These are phyloP conservation scores for Tricholoma terreum DNA, from an alignment of 768 basidiomycete genomes.

Conservation along the genomic window DNA sequence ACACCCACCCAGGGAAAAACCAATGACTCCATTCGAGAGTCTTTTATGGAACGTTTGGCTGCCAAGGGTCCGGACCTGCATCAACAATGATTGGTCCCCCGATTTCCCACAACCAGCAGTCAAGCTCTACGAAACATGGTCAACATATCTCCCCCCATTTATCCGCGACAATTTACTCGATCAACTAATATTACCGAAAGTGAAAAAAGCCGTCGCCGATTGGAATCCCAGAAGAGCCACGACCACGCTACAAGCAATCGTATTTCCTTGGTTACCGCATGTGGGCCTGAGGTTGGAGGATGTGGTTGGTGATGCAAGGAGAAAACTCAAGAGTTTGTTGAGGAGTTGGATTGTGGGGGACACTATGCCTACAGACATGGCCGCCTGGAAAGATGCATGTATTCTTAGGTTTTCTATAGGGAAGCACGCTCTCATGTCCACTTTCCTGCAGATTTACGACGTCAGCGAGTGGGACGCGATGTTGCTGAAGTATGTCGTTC, in stretches of 20 bases:
- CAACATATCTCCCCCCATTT: constrained; percentile 82
- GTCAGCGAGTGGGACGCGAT: constrained; percentile 86
- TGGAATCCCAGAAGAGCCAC: constrained; percentile 69
- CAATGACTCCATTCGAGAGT: constrained; percentile 95
- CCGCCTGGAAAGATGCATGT: constrained; percentile 79
- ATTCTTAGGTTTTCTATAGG: neutral
- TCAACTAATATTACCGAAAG: constrained; percentile 92
- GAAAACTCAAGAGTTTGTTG: constrained; percentile 80
- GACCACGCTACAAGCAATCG: constrained; percentile 68
- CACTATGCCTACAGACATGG: constrained; percentile 70
- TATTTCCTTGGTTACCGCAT: constrained; percentile 96
- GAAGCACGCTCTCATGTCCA: constrained; percentile 1
- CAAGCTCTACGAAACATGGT: constrained; percentile 85
- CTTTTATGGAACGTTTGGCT: constrained; percentile 95
- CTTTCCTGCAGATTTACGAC: constrained; percentile 61
- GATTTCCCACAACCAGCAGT: constrained; percentile 71
- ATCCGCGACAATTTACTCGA: constrained; percentile 94
- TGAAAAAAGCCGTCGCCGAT: constrained; percentile 76
- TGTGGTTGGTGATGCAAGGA: constrained; percentile 80
- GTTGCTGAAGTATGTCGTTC: constrained; percentile 87
- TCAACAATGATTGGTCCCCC: constrained; percentile 95
- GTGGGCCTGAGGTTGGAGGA: constrained; percentile 81
- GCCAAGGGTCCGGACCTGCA: constrained; percentile 86
- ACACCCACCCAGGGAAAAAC: constrained; percentile 40
- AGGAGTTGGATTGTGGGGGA: constrained; percentile 73